Evolutionary conservation across 345 rosid species (phyloP).

Genomic region (Eucalyptus sideroxylon): DNA sequence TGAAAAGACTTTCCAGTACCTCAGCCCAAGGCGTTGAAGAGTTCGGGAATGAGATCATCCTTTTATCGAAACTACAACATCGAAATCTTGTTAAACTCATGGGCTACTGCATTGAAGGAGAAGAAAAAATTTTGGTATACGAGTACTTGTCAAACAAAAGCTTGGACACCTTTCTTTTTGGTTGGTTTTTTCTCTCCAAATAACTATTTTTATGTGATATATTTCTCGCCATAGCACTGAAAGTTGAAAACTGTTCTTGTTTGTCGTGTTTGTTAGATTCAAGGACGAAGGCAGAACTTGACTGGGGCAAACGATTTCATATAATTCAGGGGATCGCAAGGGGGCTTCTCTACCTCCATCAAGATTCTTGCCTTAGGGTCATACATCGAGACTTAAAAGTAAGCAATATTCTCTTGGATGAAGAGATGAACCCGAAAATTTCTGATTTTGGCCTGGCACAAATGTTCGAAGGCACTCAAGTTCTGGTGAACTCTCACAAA

Average conservation of each 20-base stretch:
- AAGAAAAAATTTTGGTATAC: conserved; percentile 45
- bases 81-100: conserved; percentile 45
- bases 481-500: neutral
- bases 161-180: neutral
- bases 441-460: conserved; percentile 30
- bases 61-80: neutral
- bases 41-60: neutral
- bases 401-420: conserved; percentile 17
- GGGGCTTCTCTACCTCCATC: conserved; percentile 19
- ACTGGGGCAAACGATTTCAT: conserved; percentile 10
- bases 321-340: conserved; percentile 20
- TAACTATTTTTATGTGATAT: neutral
- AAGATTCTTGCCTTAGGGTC: conserved; percentile 18
- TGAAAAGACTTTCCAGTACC: neutral
- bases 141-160: conserved; percentile 7
- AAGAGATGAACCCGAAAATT: conserved; percentile 15
- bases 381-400: conserved; percentile 26
- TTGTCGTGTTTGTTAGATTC: neutral
- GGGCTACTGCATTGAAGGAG: conserved; percentile 49
- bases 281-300: neutral
- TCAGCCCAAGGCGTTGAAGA: neutral
- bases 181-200: neutral
- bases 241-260: neutral
- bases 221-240: conserved; percentile 4
- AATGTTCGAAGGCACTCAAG: neutral